Conservation (phyloP, 805 yeast species). For the Saturnispora besseyi region DNA sequence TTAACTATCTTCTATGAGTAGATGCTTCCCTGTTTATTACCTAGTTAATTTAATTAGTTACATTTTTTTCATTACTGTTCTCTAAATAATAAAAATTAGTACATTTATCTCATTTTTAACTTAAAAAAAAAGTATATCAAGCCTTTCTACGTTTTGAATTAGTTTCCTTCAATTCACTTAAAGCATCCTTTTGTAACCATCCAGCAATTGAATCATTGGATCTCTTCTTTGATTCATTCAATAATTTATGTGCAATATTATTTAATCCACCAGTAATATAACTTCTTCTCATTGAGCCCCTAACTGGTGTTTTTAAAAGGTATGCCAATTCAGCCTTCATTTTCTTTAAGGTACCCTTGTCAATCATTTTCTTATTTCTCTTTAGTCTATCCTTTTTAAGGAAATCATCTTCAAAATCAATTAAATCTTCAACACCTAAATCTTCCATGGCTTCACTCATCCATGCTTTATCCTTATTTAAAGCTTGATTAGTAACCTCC, state of each 20-base stretch:
- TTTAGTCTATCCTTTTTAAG: slow-evolving; percentile 54
- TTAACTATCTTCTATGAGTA: background rate
- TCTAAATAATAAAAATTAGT: background rate
- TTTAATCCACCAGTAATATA: slow-evolving; percentile 73
- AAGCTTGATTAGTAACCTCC: slow-evolving; percentile 42
- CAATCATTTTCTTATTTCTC: slow-evolving; percentile 43
- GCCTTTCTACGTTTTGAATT: background rate
- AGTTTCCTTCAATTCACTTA: slow-evolving; percentile 42
- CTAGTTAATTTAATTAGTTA: background rate
- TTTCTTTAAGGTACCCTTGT: slow-evolving; percentile 38
- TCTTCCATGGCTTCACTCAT: slow-evolving; percentile 87
- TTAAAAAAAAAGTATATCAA: background rate
- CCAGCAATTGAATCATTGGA: slow-evolving; percentile 66
- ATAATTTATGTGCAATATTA: slow-evolving; percentile 69
- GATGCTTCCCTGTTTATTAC: slow-evolving; percentile 1
- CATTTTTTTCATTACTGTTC: background rate
- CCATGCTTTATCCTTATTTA: slow-evolving; percentile 71
- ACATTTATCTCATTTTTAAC: background rate
- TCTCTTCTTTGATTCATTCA: slow-evolving; percentile 35
- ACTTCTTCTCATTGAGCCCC: slow-evolving; percentile 57
- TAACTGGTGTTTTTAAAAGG: slow-evolving; percentile 43
- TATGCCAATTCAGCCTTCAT: slow-evolving; percentile 45
- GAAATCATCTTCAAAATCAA: slow-evolving; percentile 61
- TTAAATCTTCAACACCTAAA: slow-evolving; percentile 66
- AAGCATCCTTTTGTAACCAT: slow-evolving; percentile 55